These are phyloP conservation scores for Candida sp. DNA, from an alignment of 1,139 yeast genomes.

Conservation along the genomic window DNA sequence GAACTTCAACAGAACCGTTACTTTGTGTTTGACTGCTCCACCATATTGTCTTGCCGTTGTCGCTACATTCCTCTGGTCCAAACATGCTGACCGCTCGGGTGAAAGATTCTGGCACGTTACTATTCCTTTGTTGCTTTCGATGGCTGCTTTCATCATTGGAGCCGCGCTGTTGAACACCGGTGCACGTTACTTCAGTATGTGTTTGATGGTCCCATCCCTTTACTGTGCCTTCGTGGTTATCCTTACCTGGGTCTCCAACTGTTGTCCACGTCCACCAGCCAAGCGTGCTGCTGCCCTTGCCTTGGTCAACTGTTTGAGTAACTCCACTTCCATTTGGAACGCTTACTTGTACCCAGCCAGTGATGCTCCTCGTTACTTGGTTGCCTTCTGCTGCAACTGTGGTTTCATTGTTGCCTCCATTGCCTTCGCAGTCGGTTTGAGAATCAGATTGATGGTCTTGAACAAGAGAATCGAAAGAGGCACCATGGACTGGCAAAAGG, in stretches of 20 bases:
- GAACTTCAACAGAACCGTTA: constrained; percentile 50
- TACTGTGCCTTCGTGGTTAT: constrained; percentile 61
- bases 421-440: constrained; percentile 39
- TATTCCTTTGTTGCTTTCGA: constrained; percentile 45
- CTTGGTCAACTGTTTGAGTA: constrained; percentile 54
- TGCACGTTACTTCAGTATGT: constrained; percentile 65
- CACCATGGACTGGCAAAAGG: constrained; percentile 55
- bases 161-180: constrained; percentile 59
- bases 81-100: constrained; percentile 61
- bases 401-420: constrained; percentile 48
- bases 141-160: constrained; percentile 56
- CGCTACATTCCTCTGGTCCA: constrained; percentile 56
- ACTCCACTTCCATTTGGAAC: constrained; percentile 59
- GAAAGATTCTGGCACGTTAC: constrained; percentile 59
- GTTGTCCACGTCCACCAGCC: constrained; percentile 55
- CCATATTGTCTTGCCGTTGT: constrained; percentile 62
- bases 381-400: constrained; percentile 54
- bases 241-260: constrained; percentile 60
- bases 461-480: constrained; percentile 49
- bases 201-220: constrained; percentile 61
- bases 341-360: constrained; percentile 49
- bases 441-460: constrained; percentile 39
- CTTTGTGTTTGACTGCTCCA: constrained; percentile 62
- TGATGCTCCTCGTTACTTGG: constrained; percentile 47
- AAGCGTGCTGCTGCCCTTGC: constrained; percentile 59